Evolutionary conservation across 129 eudicot species (phyloP), one percentile per base, ranked within the genome.

Genomic region (Glebionis coronaria): DNA sequence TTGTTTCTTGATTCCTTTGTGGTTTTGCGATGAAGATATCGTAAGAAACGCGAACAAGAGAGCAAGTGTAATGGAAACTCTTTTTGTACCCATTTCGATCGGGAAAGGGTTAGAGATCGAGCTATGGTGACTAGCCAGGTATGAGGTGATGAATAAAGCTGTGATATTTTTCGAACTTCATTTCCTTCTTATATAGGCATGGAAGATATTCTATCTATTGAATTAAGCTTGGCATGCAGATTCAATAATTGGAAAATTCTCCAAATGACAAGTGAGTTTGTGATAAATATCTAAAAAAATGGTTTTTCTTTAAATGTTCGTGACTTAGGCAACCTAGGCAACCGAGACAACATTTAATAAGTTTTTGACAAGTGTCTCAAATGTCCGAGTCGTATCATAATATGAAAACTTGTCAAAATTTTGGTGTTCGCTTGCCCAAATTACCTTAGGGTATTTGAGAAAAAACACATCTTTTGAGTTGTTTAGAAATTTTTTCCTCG

Each of bases 11-110:
- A 5, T 64, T 71, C 28, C 9, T n/a, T 61, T 13, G 35, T 73
- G 21, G 2, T 62, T 12, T 3, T 66, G 9, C 12, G 79, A 35
- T 15, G 52, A 9, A 55, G 73, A 65, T 65, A 67, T 12, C 5
- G 70, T 51, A 25, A 82, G 28, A 56, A 56, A 35, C 63, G 76
- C 29, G 67, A 76, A 62, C 7, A 60, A 65, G 29, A 60, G 44
- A 3, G 16, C 21, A 19, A 44, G 54, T 29, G 12, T 4, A 6
- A 47, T 15, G 2, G 23, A 27, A 14, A 15, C 13, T 61, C 10
- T 76, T 44, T 47, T 23, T 44, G 8, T 7, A 13, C 27, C 19
- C 80, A 76, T 76, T 9, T 68, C 44, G 38, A 21, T 64, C 18
- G 12, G 14, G 14, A 50, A 6, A 25, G 14, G 66, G 13, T 47